Evolutionary conservation across 495 filamentous ascomycete genomes (phyloP), one percentile per base, ranked within the genome.

Genomic region (Aspergillus affinis): DNA sequence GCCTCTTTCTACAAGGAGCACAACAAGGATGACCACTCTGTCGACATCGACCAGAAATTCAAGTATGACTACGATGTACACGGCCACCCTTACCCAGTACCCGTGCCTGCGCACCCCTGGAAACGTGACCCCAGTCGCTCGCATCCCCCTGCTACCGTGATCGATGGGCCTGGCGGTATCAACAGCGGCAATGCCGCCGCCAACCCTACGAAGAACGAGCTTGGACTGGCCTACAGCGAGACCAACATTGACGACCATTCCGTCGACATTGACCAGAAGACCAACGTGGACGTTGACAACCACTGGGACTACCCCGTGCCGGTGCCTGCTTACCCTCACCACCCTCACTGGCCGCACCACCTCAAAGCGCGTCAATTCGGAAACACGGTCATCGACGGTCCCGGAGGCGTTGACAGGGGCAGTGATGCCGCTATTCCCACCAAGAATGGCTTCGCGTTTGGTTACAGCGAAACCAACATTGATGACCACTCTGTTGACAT

Each of bases 1-100:
- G 15, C 27, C 0, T 30, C 46, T 10, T 4, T 12, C 6, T 32
- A 59, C 3, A 51, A 44, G 2, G 45, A 59, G 4, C 12, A 18
- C 0, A 41, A 51, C 13, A 23, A 18, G 2, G 63, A 65, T n/a
- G 51, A 65, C 46, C 59, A 65, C 52, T 61, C 62, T 23, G 69
- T 64, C 27, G 65, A 50, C 10, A 61, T 70, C 6, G 69, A 70
- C n/a, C 67, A 66, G 2, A 63, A 69, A 6, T 62, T 59, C 7
- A 32, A 32, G 30, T 32, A 32, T 12, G 10, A 41, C 1, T 41
- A 32, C 30, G 36, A 41, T 10, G 36, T 41, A 2, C 10, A 41
- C 13, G 36, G 13, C 1, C 13, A 41, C 36, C 36, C 36, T 2
- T 41, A 41, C 12, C 36, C 36, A 12, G 36, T 41, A 1, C 36